These are phyloP conservation scores for Sugiyamaella japonica DNA, from an alignment of 1,139 yeast genomes.

Conservation along the genomic window DNA sequence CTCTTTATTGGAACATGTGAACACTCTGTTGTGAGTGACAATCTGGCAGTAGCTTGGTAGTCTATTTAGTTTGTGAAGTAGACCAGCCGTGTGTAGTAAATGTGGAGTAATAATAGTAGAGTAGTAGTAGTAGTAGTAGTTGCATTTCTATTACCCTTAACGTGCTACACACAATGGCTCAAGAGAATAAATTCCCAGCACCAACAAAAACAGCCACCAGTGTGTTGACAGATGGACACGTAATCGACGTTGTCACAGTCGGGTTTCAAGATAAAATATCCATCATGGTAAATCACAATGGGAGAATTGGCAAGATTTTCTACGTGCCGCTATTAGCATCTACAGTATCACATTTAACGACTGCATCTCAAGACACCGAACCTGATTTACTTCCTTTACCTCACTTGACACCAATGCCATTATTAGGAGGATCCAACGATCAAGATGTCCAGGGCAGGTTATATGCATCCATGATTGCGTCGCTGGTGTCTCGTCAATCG, in stretches of 20 bases:
- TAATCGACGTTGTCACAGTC: constrained; percentile 38
- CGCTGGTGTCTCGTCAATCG: constrained; percentile 39
- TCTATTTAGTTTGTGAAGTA: not conserved
- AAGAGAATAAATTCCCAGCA: constrained; percentile 17
- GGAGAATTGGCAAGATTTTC: constrained; percentile 37
- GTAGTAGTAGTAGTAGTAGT: too few species aligned
- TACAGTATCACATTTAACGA: constrained; percentile 22
- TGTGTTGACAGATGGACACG: constrained; percentile 23
- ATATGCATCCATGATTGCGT: constrained; percentile 43
- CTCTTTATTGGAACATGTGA: not conserved
- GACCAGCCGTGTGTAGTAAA: not conserved
- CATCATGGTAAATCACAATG: constrained; percentile 39
- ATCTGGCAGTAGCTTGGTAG: not conserved
- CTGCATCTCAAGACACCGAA: constrained; percentile 23
- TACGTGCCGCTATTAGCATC: constrained; percentile 33
- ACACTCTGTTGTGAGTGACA: not conserved
- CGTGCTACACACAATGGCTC: not conserved
- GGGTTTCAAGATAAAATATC: constrained; percentile 40
- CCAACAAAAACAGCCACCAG: constrained; percentile 20
- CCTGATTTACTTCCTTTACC: constrained; percentile 37
- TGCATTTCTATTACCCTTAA: too few species aligned
- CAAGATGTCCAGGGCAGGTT: constrained; percentile 34
- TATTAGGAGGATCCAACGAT: constrained; percentile 39
- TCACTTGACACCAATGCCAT: constrained; percentile 39
- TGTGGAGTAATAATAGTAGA: too few species aligned